A percentile compares a stretch with the other conserved stretches of the same genome.
Evolutionary conservation across 768 basidiomycete species (phyloP).

Genomic region (Multifurca ochricompacta): DNA sequence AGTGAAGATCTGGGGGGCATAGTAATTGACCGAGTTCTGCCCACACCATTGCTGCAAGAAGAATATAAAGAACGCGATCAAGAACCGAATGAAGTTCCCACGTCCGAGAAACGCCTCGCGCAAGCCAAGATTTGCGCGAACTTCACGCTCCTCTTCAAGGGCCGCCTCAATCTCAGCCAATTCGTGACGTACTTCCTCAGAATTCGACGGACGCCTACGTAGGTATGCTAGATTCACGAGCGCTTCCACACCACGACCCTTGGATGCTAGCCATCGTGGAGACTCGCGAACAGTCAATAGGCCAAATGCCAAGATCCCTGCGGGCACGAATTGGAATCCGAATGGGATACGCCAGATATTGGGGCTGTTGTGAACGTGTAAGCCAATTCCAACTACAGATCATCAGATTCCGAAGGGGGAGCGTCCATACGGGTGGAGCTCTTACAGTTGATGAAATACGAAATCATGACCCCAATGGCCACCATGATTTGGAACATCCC

Average conservation of each 20-base stretch:
- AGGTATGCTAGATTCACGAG: conserved; percentile 56
- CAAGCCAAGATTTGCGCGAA: conserved; percentile 54
- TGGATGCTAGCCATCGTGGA: conserved; percentile 67
- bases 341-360: conserved; percentile 67
- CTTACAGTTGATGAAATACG: conserved; percentile 73
- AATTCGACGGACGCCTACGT: conserved; percentile 37
- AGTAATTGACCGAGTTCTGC: conserved; percentile 74
- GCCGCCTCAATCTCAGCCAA: conserved; percentile 79
- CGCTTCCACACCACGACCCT: conserved; percentile 47
- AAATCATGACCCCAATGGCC: conserved; percentile 77
- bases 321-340: conserved; percentile 67
- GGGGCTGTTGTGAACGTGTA: conserved; percentile 40
- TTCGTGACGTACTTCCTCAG: conserved; percentile 45
- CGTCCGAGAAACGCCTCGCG: conserved; percentile 72
- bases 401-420: background rate
- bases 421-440: conserved; percentile 24
- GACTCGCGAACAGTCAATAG: conserved; percentile 67
- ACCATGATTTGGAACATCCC: conserved; percentile 87
- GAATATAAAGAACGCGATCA: conserved; percentile 79
- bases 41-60: conserved; percentile 78
- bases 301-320: conserved; percentile 61
- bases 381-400: conserved; percentile 48
- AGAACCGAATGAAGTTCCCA: conserved; percentile 75
- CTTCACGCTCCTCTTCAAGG: conserved; percentile 62
- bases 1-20: conserved; percentile 66